phyloP scores from a whole-genome alignment of 352 stramenopile species.

The Phytophthora tentaculata region DNA sequence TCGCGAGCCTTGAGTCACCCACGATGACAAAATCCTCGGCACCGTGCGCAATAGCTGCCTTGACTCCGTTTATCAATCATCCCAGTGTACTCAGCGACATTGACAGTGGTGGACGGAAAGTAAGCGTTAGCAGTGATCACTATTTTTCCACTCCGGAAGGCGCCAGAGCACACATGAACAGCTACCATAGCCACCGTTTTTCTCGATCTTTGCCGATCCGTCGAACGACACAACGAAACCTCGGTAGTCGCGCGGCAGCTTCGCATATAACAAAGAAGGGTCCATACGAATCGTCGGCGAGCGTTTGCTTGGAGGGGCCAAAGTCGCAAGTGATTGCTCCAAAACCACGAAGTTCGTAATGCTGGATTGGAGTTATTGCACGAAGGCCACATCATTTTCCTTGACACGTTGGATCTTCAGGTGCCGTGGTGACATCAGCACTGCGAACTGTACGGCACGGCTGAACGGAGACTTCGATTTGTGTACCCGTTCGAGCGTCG shows the following conservation, averaged over 20 bases:
- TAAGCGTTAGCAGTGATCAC: background rate
- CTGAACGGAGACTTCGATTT: background rate
- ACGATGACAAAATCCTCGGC: background rate
- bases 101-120: background rate
- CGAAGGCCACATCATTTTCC: background rate
- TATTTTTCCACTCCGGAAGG: background rate
- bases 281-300: background rate
- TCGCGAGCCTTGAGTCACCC: background rate
- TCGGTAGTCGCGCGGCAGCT: background rate
- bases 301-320: background rate
- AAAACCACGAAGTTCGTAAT: background rate
- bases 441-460: background rate
- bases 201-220: background rate
- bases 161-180: background rate
- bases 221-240: background rate
- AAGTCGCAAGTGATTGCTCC: background rate
- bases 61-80: background rate
- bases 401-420: background rate
- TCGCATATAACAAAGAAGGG: background rate
- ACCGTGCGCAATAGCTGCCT: background rate
- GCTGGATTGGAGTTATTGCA: background rate
- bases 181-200: background rate
- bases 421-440: background rate
- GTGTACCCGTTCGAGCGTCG: background rate
- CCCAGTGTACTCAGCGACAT: background rate